Percentiles rank a stretch among this genome's conserved stretches.
These are phyloP conservation scores for Trypanosoma scelopori DNA, from an alignment of 208 protist genomes.

Conservation along the genomic window DNA sequence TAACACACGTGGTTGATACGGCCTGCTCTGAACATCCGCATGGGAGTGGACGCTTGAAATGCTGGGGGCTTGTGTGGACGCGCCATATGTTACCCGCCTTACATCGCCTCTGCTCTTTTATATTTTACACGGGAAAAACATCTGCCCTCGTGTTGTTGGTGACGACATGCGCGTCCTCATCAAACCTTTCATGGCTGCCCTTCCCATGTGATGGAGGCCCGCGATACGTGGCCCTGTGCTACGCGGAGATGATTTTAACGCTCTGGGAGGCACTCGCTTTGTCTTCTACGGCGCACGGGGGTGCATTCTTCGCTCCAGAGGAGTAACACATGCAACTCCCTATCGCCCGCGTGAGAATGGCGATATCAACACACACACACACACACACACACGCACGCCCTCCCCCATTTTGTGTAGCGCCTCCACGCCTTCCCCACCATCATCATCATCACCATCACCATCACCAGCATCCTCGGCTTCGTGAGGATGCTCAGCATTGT, in stretches of 20 bases:
- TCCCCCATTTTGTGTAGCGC: too few species aligned
- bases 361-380: too few species aligned
- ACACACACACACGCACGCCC: too few species aligned
- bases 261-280: neutral
- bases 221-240: conserved; percentile 25
- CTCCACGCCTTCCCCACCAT: too few species aligned
- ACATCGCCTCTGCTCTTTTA: neutral
- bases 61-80: neutral
- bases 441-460: too few species aligned
- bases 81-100: neutral
- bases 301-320: neutral
- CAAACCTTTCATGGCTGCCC: conserved; percentile 22
- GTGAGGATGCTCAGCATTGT: too few species aligned
- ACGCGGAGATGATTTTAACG: conserved; percentile 13
- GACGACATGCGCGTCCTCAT: conserved; percentile 6
- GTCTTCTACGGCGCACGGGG: neutral
- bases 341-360: neutral
- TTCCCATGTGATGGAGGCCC: conserved; percentile 22
- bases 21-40: neutral
- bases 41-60: neutral
- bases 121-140: conserved; percentile 7
- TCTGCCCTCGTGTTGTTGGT: conserved; percentile 8
- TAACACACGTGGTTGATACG: neutral
- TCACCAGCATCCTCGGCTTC: too few species aligned
- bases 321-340: neutral